A percentile compares a stretch with the other conserved stretches of the same genome.
Evolutionary conservation across 1,284 basidiomycete species (phyloP).

Genomic region (Neolentinus lepideus): DNA sequence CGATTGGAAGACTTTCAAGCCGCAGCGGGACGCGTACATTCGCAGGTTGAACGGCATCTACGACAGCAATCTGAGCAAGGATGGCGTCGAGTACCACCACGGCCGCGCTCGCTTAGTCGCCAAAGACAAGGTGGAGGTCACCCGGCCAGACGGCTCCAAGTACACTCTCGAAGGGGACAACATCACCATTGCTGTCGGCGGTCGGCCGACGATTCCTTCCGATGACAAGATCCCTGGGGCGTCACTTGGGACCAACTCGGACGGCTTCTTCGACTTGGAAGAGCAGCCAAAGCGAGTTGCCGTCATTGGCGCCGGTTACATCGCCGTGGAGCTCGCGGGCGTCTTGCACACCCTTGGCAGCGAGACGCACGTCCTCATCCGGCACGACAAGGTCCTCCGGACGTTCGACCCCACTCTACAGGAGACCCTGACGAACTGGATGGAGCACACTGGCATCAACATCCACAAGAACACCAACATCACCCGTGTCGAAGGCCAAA

Average conservation of each 20-base stretch:
- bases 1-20: constrained; percentile 88
- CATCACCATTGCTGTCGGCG: constrained; percentile 84
- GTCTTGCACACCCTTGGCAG: constrained; percentile 82
- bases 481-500: constrained; percentile 69
- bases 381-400: constrained; percentile 84
- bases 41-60: constrained; percentile 89
- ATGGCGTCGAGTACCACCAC: constrained; percentile 84
- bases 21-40: constrained; percentile 95
- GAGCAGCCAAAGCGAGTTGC: constrained; percentile 91
- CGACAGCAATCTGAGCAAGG: constrained; percentile 81
- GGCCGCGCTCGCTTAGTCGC: constrained; percentile 76
- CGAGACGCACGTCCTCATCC: constrained; percentile 90
- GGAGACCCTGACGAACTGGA: constrained; percentile 88
- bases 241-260: constrained; percentile 84
- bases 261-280: constrained; percentile 93
- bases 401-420: constrained; percentile 89
- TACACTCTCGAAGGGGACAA: constrained; percentile 72
- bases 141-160: constrained; percentile 49
- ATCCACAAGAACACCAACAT: constrained; percentile 81
- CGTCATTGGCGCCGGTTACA: constrained; percentile 95
- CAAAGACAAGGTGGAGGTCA: constrained; percentile 61
- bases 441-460: constrained; percentile 87
- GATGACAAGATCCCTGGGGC: constrained; percentile 87
- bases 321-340: constrained; percentile 92
- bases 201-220: constrained; percentile 74